Conservation (phyloP, 306 rosid species). For the Erythrophleum fordii region DNA sequence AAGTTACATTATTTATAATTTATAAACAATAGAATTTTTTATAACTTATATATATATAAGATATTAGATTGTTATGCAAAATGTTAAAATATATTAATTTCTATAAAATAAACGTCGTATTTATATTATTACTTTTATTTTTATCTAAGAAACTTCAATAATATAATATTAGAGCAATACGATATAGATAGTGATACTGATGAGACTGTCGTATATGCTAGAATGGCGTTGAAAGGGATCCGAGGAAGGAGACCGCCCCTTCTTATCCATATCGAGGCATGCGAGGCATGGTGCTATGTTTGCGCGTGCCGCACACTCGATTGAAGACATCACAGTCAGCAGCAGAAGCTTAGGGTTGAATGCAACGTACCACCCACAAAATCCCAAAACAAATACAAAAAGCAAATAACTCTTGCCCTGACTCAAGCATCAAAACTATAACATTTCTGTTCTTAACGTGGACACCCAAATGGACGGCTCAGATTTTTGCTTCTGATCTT, state of each 20-base stretch:
- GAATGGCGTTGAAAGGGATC: background rate
- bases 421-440: background rate
- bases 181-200: background rate
- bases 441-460: slow-evolving; percentile 22
- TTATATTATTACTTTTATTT: too few relatives aligned
- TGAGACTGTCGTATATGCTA: background rate
- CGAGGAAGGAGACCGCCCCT: slow-evolving; percentile 15
- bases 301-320: slow-evolving; percentile 1
- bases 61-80: too few relatives aligned
- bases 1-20: too few relatives aligned
- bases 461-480: slow-evolving; percentile 38
- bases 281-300: background rate
- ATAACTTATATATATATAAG: too few relatives aligned
- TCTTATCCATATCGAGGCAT: background rate
- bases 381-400: slow-evolving; percentile 40
- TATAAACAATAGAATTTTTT: too few relatives aligned
- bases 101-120: too few relatives aligned
- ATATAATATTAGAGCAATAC: background rate
- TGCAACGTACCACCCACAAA: slow-evolving; percentile 57
- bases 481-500: slow-evolving; percentile 3
- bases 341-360: slow-evolving; percentile 43
- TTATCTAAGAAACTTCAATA: background rate
- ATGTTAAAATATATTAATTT: too few relatives aligned
- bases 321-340: too few relatives aligned
- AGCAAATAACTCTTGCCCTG: background rate